Base-by-base conservation (phyloP, 169 alveolate genomes). In the Cyclospora cayetanensis region DNA sequence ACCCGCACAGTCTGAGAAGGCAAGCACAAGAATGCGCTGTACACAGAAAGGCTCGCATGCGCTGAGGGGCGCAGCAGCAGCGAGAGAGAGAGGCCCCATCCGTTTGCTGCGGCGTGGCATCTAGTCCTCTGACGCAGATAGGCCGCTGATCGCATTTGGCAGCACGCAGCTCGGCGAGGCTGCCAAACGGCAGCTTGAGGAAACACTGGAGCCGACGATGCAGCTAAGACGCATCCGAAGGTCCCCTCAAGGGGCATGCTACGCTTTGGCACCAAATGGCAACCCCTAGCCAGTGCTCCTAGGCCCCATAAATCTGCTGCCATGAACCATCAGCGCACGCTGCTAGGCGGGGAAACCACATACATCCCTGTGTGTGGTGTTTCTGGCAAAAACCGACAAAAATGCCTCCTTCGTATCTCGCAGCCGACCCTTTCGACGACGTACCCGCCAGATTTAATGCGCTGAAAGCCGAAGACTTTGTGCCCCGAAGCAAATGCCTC, bases 391-490 rank as follows among this genome's bases (percentile, higher is more conserved):
- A n/a, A n/a, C n/a, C n/a, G n/a, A n/a, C n/a, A n/a, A n/a, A n/a
- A n/a, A n/a, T n/a, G n/a, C n/a, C n/a, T n/a, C n/a, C n/a, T n/a
- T n/a, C n/a, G n/a, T n/a, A n/a, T n/a, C n/a, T n/a, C n/a, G n/a
- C n/a, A n/a, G n/a, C n/a, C n/a, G n/a, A n/a, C n/a, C n/a, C n/a
- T n/a, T n/a, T n/a, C n/a, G n/a, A n/a, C n/a, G n/a, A n/a, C 79
- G 43, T 41, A 37, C 86, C 86, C 74, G 55, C 46, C 79, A 29
- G 70, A 87, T 18, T 90, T 88, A 22, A 66, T 91, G 12, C 95
- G 90, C 52, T 52, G 88, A 60, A 86, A 72, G 83, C 95, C 95
- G 29, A 90, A 93, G 88, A 86, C 72, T 74, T 68, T 84, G 92
- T 90, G 79, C 29, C 94, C 95, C 80, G 35, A 66, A 15, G 95